Evolutionary conservation across 2,329 filamentous ascomycete species (phyloP).

Genomic region (Xylaria sp.): DNA sequence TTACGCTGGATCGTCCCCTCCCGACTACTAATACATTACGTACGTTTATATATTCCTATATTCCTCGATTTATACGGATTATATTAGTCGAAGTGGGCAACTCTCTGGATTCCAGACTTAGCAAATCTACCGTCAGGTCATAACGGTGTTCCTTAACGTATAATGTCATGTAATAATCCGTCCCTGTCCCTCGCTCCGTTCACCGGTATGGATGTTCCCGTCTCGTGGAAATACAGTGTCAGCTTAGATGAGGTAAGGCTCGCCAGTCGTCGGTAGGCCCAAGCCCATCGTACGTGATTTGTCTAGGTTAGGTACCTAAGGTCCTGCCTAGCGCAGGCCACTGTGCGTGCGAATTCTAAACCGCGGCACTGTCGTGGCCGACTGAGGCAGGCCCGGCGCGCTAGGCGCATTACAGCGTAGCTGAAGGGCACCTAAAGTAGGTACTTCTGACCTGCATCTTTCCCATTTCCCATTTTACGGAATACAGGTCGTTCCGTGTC

Average conservation of each 20-base stretch:
- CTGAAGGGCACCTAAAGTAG: neutral
- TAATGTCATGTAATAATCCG: too few relatives aligned
- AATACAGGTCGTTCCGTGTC: constrained; percentile 21
- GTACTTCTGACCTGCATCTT: constrained; percentile 21
- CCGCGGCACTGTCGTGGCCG: constrained; percentile 13
- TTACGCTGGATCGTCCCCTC: too few relatives aligned
- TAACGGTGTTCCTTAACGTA: too few relatives aligned
- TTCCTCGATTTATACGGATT: too few relatives aligned
- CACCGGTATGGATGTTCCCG: too few relatives aligned
- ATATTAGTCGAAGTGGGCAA: too few relatives aligned
- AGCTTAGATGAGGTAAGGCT: neutral
- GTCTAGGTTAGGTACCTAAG: neutral
- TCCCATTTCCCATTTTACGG: constrained; percentile 10
- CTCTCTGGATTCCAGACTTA: too few relatives aligned
- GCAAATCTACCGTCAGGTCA: too few relatives aligned
- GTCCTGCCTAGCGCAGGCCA: neutral
- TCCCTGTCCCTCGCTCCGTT: too few relatives aligned
- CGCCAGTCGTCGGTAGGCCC: neutral
- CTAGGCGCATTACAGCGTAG: neutral
- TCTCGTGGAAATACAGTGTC: constrained; percentile 11
- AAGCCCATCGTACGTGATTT: neutral
- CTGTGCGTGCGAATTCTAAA: constrained; percentile 14
- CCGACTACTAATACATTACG: too few relatives aligned
- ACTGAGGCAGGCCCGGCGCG: neutral
- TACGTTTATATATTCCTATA: too few relatives aligned